A percentile compares a stretch with the other conserved stretches of the same genome.
Evolutionary conservation across 345 rosid genomes (phyloP).

Genomic region (Psidium guajava): DNA sequence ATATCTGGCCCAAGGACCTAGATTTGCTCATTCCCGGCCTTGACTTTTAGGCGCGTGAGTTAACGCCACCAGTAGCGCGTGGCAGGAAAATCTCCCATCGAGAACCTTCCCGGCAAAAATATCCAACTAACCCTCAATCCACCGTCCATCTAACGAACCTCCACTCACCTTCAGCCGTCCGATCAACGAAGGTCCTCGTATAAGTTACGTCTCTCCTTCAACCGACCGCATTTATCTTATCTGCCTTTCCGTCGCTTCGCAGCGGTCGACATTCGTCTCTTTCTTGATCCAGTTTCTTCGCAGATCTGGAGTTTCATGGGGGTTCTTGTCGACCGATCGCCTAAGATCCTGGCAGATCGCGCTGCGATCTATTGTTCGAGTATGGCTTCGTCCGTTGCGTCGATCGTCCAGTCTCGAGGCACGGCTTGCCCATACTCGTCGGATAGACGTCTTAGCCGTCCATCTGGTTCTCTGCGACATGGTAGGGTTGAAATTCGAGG

Average conservation of each 20-base stretch:
- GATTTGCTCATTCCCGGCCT: neutral
- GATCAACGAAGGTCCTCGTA: neutral
- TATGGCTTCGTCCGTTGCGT: neutral
- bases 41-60: neutral
- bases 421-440: neutral
- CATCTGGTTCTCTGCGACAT: neutral
- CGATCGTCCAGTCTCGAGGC: neutral
- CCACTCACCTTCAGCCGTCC: neutral
- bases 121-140: neutral
- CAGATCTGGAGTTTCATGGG: neutral
- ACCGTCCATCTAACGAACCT: neutral
- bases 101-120: neutral
- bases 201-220: neutral
- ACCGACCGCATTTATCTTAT: neutral
- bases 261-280: neutral
- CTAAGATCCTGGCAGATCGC: neutral
- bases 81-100: neutral
- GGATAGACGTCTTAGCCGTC: neutral
- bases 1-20: neutral
- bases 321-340: neutral
- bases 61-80: neutral
- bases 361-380: neutral
- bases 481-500: neutral
- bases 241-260: too few relatives aligned
- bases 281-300: neutral